These are phyloP conservation scores for Phascolomyces articulosus DNA, from an alignment of 371 early-diverging fungal species.

Conservation along the genomic window DNA sequence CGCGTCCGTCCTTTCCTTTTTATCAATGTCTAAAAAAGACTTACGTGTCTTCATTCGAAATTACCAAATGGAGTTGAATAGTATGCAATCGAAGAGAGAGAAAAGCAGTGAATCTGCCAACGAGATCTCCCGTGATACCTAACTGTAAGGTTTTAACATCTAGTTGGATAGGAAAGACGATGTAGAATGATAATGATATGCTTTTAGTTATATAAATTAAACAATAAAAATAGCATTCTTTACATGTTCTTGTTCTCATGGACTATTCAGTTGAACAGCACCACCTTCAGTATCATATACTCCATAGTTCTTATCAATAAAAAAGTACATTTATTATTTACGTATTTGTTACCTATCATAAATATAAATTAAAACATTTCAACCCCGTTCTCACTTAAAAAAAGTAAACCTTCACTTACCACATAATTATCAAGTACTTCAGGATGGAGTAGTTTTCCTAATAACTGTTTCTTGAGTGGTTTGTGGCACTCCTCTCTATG, in stretches of 20 bases:
- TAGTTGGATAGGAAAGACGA: too few species aligned
- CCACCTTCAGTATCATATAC: conserved; percentile 41
- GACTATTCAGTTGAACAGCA: conserved; percentile 39
- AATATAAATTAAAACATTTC: too few species aligned
- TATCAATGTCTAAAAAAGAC: too few species aligned
- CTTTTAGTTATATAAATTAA: too few species aligned
- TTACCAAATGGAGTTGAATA: conserved; percentile 17
- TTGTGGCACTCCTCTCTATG: conserved; percentile 28
- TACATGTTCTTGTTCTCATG: conserved; percentile 44
- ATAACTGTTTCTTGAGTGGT: conserved; percentile 20
- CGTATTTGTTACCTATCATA: too few species aligned
- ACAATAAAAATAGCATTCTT: too few species aligned
- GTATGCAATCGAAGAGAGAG: conserved; percentile 1
- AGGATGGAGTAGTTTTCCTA: conserved; percentile 37
- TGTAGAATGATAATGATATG: too few species aligned
- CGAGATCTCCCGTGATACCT: too few species aligned
- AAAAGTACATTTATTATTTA: neutral
- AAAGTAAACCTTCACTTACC: too few species aligned
- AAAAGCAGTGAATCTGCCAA: conserved; percentile 18
- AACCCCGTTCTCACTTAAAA: too few species aligned
- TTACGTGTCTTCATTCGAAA: conserved; percentile 8
- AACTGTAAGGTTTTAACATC: too few species aligned
- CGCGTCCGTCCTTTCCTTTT: neutral
- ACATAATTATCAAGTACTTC: conserved; percentile 40
- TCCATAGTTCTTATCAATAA: conserved; percentile 31